Evolutionary conservation across 148 eudicot genomes (phyloP).

Genomic region (Camellia sinensis): DNA sequence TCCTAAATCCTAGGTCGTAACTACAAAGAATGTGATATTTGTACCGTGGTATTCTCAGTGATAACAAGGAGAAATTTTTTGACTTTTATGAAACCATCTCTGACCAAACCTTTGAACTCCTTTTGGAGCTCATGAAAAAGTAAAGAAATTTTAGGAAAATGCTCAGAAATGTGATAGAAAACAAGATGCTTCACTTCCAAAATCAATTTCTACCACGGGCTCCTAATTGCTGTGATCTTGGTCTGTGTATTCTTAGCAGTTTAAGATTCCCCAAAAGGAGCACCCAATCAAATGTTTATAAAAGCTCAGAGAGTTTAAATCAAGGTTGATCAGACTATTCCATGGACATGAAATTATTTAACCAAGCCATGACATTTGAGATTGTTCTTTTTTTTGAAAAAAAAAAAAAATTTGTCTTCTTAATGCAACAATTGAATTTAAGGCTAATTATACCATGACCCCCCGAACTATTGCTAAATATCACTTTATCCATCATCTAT

Average conservation of each 20-base stretch:
- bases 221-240: too few species aligned
- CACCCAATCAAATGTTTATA: too few species aligned
- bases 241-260: too few species aligned
- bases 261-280: too few species aligned
- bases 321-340: not conserved
- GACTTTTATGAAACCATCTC: not conserved
- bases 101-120: not conserved
- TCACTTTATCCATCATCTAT: too few species aligned
- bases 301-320: not conserved
- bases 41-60: not conserved
- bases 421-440: not conserved
- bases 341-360: not conserved
- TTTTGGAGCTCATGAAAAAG: not conserved
- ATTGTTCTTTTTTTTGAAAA: not conserved
- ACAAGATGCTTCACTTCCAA: too few species aligned
- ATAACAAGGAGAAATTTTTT: too few species aligned
- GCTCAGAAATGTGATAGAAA: too few species aligned
- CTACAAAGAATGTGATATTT: not conserved
- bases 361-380: not conserved
- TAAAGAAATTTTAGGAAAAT: too few species aligned
- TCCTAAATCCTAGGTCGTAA: not conserved
- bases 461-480: not conserved
- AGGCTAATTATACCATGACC: not conserved
- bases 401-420: not conserved
- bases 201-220: too few species aligned